Evolutionary conservation across 2,329 filamentous ascomycete genomes (phyloP), one percentile per base, ranked within the genome.

Genomic region (Ophiobolus disseminans): DNA sequence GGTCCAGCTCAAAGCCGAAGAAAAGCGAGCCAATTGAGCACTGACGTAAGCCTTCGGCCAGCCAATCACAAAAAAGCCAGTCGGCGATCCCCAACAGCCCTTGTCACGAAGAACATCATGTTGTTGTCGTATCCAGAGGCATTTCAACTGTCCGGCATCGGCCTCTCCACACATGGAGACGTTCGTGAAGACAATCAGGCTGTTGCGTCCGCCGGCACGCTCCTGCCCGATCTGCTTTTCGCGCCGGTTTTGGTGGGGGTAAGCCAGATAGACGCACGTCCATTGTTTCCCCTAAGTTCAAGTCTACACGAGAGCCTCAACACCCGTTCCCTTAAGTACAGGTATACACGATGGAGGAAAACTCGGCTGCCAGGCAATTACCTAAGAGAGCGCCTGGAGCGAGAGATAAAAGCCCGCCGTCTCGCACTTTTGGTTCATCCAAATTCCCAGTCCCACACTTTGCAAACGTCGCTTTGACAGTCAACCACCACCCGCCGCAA

Each of bases 311-410:
- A 57, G 46, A 57, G 39, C 42, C 45, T 58, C 53, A 57, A 50
- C 49, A 52, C 35, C 47, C 35, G 41, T 63, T 69, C 67, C 62
- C 53, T 49, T 69, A 70, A 70, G 65, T 67, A 63, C 62, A 70
- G 58, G 54, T 66, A 30, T 49, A 64, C 55, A 57, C 66, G 66
- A 62, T 53, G 59, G 35, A 50, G 37, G 48, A 66, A 60, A 60
- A 57, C 52, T 60, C 57, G 48, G 49, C 55, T 44, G 25, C 48
- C 47, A 53, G 34, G 34, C 37, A 65, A 69, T 72, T 70, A 72
- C 66, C 64, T 72, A 72, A 72, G 58, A 68, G 50, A 60, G 55
- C 58, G 56, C 45, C n/a, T n/a, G n/a, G 36, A 53, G 38, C 37
- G 52, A 53, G 47, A 60, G 58, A 69, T 66, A 69, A 69, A 69